Evolutionary conservation across 352 stramenopile species (phyloP).

Genomic region (Phytophthora tentaculata): DNA sequence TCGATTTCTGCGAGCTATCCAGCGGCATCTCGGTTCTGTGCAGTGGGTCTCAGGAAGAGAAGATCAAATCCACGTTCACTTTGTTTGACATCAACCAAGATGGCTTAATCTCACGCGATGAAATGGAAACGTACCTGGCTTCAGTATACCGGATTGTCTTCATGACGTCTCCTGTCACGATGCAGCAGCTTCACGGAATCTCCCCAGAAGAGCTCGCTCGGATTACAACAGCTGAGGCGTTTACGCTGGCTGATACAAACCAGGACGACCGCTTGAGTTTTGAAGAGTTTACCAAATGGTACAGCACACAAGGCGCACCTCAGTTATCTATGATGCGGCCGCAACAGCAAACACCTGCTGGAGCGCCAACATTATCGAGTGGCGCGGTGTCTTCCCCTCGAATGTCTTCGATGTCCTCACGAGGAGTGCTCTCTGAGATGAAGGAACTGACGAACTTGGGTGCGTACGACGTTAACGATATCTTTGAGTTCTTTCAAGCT

Average conservation of each 20-base stretch:
- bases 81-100: slow-evolving; percentile 92
- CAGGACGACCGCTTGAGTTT: slow-evolving; percentile 76
- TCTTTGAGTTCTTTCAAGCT: slow-evolving; percentile 87
- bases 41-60: slow-evolving; percentile 79
- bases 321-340: slow-evolving; percentile 16
- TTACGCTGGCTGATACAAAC: slow-evolving; percentile 65
- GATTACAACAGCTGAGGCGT: slow-evolving; percentile 75
- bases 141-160: slow-evolving; percentile 89
- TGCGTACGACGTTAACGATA: slow-evolving; percentile 86
- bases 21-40: slow-evolving; percentile 87
- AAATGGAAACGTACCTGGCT: slow-evolving; percentile 89
- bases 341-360: slow-evolving; percentile 15
- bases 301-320: slow-evolving; percentile 43
- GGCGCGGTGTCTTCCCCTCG: slow-evolving; percentile 15
- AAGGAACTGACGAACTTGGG: slow-evolving; percentile 81
- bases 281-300: slow-evolving; percentile 89
- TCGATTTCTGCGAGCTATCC: slow-evolving; percentile 88
- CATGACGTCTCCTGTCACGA: slow-evolving; percentile 57
- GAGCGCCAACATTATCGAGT: neutral
- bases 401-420: slow-evolving; percentile 39
- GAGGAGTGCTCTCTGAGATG: slow-evolving; percentile 71
- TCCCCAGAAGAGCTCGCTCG: slow-evolving; percentile 72
- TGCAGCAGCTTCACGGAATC: slow-evolving; percentile 53
- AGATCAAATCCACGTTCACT: slow-evolving; percentile 81
- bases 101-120: slow-evolving; percentile 77